Base-by-base conservation (phyloP, 306 rosid species). In the Dalbergia oliveri region DNA sequence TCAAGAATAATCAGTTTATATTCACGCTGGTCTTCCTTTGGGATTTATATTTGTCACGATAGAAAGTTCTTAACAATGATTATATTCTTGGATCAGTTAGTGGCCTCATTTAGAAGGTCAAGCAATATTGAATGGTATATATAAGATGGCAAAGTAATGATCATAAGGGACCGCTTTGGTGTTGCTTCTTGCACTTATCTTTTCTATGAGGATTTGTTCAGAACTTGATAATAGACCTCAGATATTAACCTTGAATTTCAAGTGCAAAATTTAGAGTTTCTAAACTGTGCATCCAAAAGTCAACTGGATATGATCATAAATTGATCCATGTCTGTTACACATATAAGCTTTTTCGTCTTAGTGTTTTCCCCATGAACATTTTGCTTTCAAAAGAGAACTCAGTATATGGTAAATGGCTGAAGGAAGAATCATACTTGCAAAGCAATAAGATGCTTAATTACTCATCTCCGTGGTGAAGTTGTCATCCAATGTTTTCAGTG, bases 81-180 rank as follows among this genome's bases (percentile, higher is more conserved):
- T 51, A 62, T 37, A 72, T 63, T 51, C 66, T 80, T 23, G 31
- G 67, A 39, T 72, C 60, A 41, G n/a, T 49, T 71, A 33, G 65
- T 35, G 72, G 66, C 5, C 41, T 75, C 35, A 62, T 75, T 47
- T 73, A 23, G 37, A 56, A 21, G 26, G 58, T 13, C n/a, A 75
- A 75, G 50, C 41, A 58, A 39, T 39, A n/a, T 37, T 56, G 41
- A 13, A 12, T 73, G 6, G 39, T 13, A 39, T 66, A 21, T 34
- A 12, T 5, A 18, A 51, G n/a, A 65, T 26, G 12, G 31, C 14
- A 14, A 74, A 60, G 45, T 23, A 60, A 59, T 60, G 6, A 60
- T 13, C 68, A 73, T 21, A 18, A 9, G 13, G 39, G 21, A 18
- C 53, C 19, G 7, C 6, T 37, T 5, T 37, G 41, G 41, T 37